Evolutionary conservation across 192 early-diverging fungal genomes (phyloP), one percentile per base, ranked within the genome.

Genomic region (Podila horticola): DNA sequence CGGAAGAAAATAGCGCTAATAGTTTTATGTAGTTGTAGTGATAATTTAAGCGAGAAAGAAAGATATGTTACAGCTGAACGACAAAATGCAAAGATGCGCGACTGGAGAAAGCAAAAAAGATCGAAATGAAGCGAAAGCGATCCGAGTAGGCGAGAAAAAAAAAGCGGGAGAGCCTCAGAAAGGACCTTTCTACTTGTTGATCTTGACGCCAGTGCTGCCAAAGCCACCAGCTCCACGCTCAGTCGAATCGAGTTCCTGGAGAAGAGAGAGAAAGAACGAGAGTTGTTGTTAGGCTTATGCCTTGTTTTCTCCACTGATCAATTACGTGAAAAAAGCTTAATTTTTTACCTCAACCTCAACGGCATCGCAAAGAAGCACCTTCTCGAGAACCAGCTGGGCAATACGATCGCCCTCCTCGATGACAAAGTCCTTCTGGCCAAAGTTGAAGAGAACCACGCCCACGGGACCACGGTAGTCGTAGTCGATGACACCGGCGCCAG

Each of bases 321-420:
- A 49, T 57, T 29, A 34, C 49, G 24, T 30, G 9, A 48, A 1
- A 57, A 20, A 34, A 50, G 61, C 15, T 20, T 51, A 17, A 24
- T 55, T 22, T 26, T 24, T 55, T 85, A 91, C 93, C 70, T 95
- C 88, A 7, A 97, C 92, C 74, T 96, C 93, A 11, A 90, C 84
- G 1, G 98, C 89, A 11, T 92, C 89, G 6, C 96, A 93, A 3
- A 92, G 94, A 50, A 75, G 90, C 33, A 97, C 95, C 58, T 88
- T 84, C 82, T 98, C 98, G 12, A 99, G 83, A 36, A 99, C 91
- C 62, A 99, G 82, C 85, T 99, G 98, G 15, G 98, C 98, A 82
- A 99, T 91, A 30, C 98, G 91, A 79, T 99, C 97, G 19, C 98
- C 98, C 52, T 89, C 82, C 50, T 92, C 90, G 64, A 99, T 91